Evolutionary conservation across 768 basidiomycete species (phyloP), one percentile per base, ranked within the genome.

Genomic region (Naganishia randhawae): DNA sequence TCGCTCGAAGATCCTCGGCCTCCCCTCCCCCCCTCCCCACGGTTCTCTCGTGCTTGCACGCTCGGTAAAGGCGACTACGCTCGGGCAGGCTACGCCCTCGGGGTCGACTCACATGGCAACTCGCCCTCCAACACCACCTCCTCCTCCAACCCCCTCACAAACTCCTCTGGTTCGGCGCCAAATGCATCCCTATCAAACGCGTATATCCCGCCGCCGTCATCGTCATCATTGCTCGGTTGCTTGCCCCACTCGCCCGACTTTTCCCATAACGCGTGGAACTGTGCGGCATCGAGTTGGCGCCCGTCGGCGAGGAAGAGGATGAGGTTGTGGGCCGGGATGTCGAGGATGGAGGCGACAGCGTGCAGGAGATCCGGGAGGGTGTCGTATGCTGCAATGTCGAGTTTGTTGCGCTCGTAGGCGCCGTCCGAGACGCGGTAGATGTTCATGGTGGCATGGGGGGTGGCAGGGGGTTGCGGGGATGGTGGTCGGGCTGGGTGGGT

Each of bases 131-230:
- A 67, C 5, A 72, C 52, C 10, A 79, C 27, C 32, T 75, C 73
- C 29, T 62, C 66, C 66, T 77, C 71, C 16, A 77, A 73, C 7
- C 72, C 71, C 10, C 65, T 61, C 6, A 74, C 75, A 71, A 73
- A 77, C 37, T 72, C 68, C 31, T 77, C 74, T 10, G 78, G 71
- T 17, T 77, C 76, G 3, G 69, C 65, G 69, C 69, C 75, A 69
- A 79, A 79, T 0, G 73, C 73, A 39, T 74, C 75, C 16, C 76
- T 65, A 65, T 79, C 76, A 69, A 73, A 79, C 22, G 74, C 69
- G 53, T 74, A 77, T 31, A 79, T 11, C 27, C 51, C 51, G 6
- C 51, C 22, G 70, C 67, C 9, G 65, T 72, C 29, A 73, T 72
- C 31, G 68, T 69, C n/a, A n/a, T n/a, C n/a, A 14, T 63, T 73